Evolutionary conservation across 306 rosid genomes (phyloP).

Genomic region (Trifolium subterraneum): DNA sequence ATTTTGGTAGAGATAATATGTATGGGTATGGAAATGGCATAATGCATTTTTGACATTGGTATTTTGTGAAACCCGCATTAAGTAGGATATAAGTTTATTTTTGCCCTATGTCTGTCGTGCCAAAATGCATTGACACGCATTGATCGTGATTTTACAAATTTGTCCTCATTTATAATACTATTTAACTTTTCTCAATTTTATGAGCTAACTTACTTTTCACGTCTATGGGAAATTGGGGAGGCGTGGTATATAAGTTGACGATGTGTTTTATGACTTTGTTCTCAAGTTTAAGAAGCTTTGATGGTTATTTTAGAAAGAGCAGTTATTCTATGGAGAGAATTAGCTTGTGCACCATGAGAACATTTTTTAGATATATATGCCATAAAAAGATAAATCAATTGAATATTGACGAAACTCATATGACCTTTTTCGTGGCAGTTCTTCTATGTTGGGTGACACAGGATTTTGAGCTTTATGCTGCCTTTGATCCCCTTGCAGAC

Average conservation of each 20-base stretch:
- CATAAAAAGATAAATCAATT: conserved; percentile 26
- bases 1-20: conserved; percentile 29
- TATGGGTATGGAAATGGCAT: conserved; percentile 17
- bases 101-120: conserved; percentile 1
- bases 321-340: conserved; percentile 15
- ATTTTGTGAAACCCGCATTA: conserved; percentile 6
- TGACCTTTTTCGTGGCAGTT: conserved; percentile 60
- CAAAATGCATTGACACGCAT: conserved; percentile 10
- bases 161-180: not conserved
- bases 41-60: conserved; percentile 5
- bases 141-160: conserved; percentile 11
- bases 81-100: conserved; percentile 8
- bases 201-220: not conserved
- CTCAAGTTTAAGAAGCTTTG: conserved; percentile 25
- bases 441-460: conserved; percentile 97
- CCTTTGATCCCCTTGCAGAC: conserved; percentile 98
- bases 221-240: not conserved
- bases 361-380: conserved; percentile 5
- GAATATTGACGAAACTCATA: conserved; percentile 34
- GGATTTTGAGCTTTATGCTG: conserved; percentile 98
- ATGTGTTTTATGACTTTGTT: not conserved
- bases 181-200: conserved; percentile 24
- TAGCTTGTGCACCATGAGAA: conserved; percentile 6
- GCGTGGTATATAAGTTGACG: not conserved
- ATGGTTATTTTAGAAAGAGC: conserved; percentile 6